Conservation (phyloP, 495 filamentous ascomycete genomes). For the Penicillium coffeae region DNA sequence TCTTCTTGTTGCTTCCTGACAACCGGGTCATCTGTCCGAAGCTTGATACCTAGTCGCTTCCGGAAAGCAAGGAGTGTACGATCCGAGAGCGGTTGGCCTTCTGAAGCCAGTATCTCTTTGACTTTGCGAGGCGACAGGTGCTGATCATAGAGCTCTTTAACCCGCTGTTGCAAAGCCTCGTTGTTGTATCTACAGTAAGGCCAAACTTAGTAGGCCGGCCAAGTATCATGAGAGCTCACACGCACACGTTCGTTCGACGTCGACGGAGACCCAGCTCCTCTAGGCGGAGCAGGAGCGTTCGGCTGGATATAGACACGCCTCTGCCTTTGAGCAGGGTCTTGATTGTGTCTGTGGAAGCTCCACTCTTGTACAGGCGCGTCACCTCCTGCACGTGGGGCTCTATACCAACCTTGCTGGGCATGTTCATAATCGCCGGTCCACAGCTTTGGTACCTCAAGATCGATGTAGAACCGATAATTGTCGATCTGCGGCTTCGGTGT, state of each 20-base stretch:
- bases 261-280: neutral
- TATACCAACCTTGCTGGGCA: neutral
- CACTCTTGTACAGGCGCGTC: neutral
- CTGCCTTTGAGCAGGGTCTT: neutral
- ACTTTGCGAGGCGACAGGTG: neutral
- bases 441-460: neutral
- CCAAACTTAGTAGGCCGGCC: neutral
- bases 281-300: neutral
- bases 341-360: neutral
- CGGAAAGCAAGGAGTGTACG: neutral
- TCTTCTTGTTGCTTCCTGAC: neutral
- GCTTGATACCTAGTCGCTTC: neutral
- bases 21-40: neutral
- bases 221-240: too few species aligned
- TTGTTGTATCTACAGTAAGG: neutral
- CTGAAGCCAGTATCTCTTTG: neutral
- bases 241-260: neutral
- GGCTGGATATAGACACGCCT: neutral
- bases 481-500: too few species aligned
- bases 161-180: neutral
- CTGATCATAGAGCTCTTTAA: neutral
- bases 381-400: neutral
- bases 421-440: too few species aligned
- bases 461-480: neutral
- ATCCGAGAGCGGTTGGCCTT: neutral